Evolutionary conservation across 148 eudicot species (phyloP).

Genomic region (Selenicereus undatus): DNA sequence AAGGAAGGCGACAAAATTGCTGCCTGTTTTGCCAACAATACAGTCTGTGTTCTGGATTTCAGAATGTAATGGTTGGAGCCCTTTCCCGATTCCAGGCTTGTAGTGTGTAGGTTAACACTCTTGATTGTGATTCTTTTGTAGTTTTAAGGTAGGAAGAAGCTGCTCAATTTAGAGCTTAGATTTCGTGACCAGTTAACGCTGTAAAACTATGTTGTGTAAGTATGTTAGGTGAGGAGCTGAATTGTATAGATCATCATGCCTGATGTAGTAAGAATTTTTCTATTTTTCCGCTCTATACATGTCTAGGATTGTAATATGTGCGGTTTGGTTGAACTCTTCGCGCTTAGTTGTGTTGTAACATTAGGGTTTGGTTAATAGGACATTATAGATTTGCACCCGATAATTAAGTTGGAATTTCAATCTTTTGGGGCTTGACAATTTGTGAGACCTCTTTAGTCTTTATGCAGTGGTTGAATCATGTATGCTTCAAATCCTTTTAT

Average conservation of each 20-base stretch:
- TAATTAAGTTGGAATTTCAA: too few species aligned
- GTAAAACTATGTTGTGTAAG: constrained; percentile 20
- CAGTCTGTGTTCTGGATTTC: constrained; percentile 52
- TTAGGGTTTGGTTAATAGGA: background rate
- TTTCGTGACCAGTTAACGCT: constrained; percentile 8
- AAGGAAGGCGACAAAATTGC: constrained; percentile 85
- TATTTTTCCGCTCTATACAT: background rate
- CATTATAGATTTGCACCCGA: too few species aligned
- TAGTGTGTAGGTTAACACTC: constrained; percentile 11
- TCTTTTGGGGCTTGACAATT: too few species aligned
- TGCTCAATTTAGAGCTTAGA: constrained; percentile 15
- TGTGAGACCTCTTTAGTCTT: too few species aligned
- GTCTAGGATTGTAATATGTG: background rate
- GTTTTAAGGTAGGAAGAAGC: constrained; percentile 10
- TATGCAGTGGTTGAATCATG: too few species aligned
- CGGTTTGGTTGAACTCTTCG: background rate
- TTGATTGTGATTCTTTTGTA: constrained; percentile 16
- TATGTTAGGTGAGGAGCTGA: constrained; percentile 14
- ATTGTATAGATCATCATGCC: constrained; percentile 27
- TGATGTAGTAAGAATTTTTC: background rate
- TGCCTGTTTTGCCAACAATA: constrained; percentile 77
- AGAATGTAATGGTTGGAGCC: constrained; percentile 23
- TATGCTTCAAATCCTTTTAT: too few species aligned
- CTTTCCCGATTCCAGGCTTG: background rate
- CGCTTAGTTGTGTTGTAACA: background rate